A percentile compares a stretch with the other conserved stretches of the same genome.
Evolutionary conservation across 169 alveolate species (phyloP).

Genomic region (Plasmodium ovale): DNA sequence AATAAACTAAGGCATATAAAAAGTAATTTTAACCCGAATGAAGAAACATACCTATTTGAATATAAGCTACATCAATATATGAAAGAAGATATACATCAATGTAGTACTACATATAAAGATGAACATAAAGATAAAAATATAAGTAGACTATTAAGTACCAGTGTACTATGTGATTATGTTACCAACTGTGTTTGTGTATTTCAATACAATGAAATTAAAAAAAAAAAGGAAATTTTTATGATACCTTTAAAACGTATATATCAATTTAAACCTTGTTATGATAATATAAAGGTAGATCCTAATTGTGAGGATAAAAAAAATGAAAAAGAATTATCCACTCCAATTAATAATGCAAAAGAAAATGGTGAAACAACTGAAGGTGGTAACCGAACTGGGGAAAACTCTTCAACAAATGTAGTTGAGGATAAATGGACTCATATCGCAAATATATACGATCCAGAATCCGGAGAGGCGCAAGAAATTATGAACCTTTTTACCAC

Average conservation of each 20-base stretch:
- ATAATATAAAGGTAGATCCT: constrained; percentile 5
- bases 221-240: constrained; percentile 69
- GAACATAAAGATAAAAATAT: constrained; percentile 21
- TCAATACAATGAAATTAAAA: constrained; percentile 67
- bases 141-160: constrained; percentile 74
- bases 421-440: constrained; percentile 35
- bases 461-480: constrained; percentile 66
- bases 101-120: constrained; percentile 35
- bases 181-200: constrained; percentile 67
- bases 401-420: neutral
- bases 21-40: constrained; percentile 33
- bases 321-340: neutral
- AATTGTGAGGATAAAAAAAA: constrained; percentile 2
- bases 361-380: neutral
- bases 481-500: constrained; percentile 47
- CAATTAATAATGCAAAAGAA: neutral
- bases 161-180: constrained; percentile 74
- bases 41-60: constrained; percentile 70
- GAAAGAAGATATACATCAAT: constrained; percentile 39
- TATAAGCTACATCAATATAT: constrained; percentile 62
- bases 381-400: neutral
- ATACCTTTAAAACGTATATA: constrained; percentile 71
- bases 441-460: constrained; percentile 72
- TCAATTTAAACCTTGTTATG: constrained; percentile 72
- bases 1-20: constrained; percentile 59